Evolutionary conservation across 306 rosid genomes (phyloP).

Genomic region (Cucurbita pepo): DNA sequence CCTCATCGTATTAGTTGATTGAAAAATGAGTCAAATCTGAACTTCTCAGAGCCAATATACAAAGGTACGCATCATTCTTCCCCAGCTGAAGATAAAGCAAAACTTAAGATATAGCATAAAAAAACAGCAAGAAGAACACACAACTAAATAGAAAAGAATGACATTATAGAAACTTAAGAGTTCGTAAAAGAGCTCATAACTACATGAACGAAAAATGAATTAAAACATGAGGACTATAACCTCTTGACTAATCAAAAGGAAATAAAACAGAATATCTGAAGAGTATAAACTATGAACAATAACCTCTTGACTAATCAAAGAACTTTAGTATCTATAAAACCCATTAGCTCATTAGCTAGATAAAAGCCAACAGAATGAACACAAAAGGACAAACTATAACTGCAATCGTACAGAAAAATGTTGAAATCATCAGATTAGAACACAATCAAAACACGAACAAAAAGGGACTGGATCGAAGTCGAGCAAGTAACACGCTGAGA

Average conservation of each 20-base stretch:
- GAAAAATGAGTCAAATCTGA: not conserved
- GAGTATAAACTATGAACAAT: not conserved
- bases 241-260: not conserved
- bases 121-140: not conserved
- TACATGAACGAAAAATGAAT: too few relatives aligned
- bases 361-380: not conserved
- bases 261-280: not conserved
- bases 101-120: not conserved
- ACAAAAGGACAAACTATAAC: not conserved
- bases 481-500: not conserved
- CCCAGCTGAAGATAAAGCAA: not conserved
- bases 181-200: not conserved
- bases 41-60: not conserved
- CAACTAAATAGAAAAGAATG: not conserved
- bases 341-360: not conserved
- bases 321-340: not conserved
- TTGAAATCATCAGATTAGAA: not conserved
- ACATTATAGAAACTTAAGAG: not conserved
- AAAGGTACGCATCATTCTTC: not conserved
- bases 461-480: not conserved
- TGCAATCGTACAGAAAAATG: not conserved
- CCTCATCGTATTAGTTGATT: slow-evolving; percentile 20
- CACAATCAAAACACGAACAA: not conserved
- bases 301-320: not conserved
- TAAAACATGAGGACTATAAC: too few relatives aligned